phyloP scores from a whole-genome alignment of 2,329 filamentous ascomycete species.

The Apiospora sp. region DNA sequence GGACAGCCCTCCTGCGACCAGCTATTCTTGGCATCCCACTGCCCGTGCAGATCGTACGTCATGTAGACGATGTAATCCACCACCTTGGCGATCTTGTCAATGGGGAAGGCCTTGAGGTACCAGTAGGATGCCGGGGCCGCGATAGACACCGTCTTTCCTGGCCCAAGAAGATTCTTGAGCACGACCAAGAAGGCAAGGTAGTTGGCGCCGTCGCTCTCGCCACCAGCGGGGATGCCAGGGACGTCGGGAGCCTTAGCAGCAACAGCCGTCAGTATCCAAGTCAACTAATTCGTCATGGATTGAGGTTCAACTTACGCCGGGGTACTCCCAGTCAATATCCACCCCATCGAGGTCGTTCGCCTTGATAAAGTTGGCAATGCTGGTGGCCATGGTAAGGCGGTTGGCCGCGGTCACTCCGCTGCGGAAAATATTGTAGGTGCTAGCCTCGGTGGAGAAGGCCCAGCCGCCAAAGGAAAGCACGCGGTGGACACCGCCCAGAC shows the following conservation, averaged over 20 bases:
- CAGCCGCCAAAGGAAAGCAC: constrained; percentile 53
- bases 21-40: constrained; percentile 33
- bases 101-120: constrained; percentile 48
- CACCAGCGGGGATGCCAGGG: constrained; percentile 24
- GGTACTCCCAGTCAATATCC: constrained; percentile 32
- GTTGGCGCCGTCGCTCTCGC: constrained; percentile 27
- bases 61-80: constrained; percentile 48
- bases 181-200: constrained; percentile 30
- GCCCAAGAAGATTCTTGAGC: constrained; percentile 26
- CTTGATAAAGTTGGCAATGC: constrained; percentile 29
- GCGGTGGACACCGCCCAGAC: constrained; percentile 36
- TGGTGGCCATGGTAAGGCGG: constrained; percentile 31
- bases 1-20: constrained; percentile 4
- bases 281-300: no score
- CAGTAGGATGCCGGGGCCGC: constrained; percentile 49
- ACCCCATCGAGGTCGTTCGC: constrained; percentile 31
- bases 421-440: constrained; percentile 44
- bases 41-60: constrained; percentile 45
- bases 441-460: constrained; percentile 44
- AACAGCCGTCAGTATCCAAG: no score
- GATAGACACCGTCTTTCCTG: constrained; percentile 44
- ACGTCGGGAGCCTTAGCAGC: constrained; percentile 21
- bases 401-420: constrained; percentile 41
- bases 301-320: constrained; percentile 16
- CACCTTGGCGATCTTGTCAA: constrained; percentile 40